Percentiles rank a stretch among this genome's conserved stretches.
Conservation (phyloP, 2,329 filamentous ascomycete species). For the Alternaria brassicae region DNA sequence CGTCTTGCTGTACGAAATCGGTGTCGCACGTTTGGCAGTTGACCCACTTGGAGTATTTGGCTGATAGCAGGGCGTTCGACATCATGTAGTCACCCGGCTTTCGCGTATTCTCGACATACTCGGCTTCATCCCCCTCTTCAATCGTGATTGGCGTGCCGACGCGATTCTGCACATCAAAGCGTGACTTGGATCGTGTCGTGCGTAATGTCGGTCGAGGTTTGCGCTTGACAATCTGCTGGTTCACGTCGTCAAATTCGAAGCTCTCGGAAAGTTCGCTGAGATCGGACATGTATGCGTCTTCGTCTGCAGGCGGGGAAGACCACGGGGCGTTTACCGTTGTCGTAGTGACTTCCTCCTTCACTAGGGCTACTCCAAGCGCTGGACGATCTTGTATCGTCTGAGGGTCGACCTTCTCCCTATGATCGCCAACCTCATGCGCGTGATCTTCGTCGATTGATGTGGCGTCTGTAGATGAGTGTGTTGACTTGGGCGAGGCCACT, state of each 20-base stretch:
- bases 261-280: conserved; percentile 51
- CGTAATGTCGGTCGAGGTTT: conserved; percentile 40
- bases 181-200: conserved; percentile 48
- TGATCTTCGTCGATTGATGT: conserved; percentile 49
- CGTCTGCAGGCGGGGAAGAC: conserved; percentile 37
- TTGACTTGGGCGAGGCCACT: conserved; percentile 44
- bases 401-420: conserved; percentile 35
- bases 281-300: conserved; percentile 45
- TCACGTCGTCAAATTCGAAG: conserved; percentile 49
- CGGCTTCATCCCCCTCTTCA: conserved; percentile 28
- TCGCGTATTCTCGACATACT: conserved; percentile 39
- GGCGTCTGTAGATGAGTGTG: conserved; percentile 45
- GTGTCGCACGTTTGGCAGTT: conserved; percentile 83
- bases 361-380: conserved; percentile 38
- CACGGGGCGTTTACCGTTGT: conserved; percentile 41
- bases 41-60: conserved; percentile 82
- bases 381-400: conserved; percentile 30
- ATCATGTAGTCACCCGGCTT: conserved; percentile 72
- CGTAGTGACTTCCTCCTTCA: conserved; percentile 38
- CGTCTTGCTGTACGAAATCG: conserved; percentile 86
- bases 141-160: conserved; percentile 40
- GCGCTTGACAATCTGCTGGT: conserved; percentile 46
- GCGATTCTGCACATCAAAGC: conserved; percentile 35
- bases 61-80: conserved; percentile 75
- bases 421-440: conserved; percentile 8